Conservation (phyloP, 2,329 filamentous ascomycete genomes). For the Cyanodermella asteris region DNA sequence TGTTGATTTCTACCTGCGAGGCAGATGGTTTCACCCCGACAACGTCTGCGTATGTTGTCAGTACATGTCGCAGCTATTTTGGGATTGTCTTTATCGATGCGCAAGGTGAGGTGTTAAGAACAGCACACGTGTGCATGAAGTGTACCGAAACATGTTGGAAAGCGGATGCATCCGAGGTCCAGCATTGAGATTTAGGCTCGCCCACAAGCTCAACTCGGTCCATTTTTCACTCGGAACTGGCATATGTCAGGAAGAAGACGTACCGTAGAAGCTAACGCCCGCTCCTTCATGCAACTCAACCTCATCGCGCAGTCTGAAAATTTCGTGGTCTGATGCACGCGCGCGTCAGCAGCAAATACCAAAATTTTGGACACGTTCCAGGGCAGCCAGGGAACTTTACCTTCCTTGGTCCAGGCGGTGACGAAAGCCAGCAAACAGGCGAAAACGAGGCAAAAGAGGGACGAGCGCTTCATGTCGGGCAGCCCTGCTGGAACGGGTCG, state of each 20-base stretch:
- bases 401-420: conserved; percentile 71
- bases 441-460: conserved; percentile 34
- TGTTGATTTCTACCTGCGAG: conserved; percentile 71
- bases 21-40: conserved; percentile 54
- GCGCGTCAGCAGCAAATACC: conserved; percentile 3
- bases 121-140: too few species aligned
- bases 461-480: conserved; percentile 4
- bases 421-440: conserved; percentile 44
- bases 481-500: too few species aligned
- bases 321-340: conserved; percentile 57
- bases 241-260: too few species aligned
- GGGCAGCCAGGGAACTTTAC: conserved; percentile 20
- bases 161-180: too few species aligned
- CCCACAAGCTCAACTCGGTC: too few species aligned
- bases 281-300: conserved; percentile 51
- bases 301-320: conserved; percentile 87
- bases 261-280: conserved; percentile 69
- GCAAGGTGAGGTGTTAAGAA: too few species aligned
- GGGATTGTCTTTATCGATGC: neutral
- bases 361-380: neutral
- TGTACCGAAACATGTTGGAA: too few species aligned
- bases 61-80: conserved; percentile 1
- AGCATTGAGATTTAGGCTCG: too few species aligned
- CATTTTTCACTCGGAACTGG: too few species aligned
- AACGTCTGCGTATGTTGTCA: conserved; percentile 35